Base-by-base conservation (phyloP, 352 stramenopile genomes). In the Phytophthora boehmeriae region DNA sequence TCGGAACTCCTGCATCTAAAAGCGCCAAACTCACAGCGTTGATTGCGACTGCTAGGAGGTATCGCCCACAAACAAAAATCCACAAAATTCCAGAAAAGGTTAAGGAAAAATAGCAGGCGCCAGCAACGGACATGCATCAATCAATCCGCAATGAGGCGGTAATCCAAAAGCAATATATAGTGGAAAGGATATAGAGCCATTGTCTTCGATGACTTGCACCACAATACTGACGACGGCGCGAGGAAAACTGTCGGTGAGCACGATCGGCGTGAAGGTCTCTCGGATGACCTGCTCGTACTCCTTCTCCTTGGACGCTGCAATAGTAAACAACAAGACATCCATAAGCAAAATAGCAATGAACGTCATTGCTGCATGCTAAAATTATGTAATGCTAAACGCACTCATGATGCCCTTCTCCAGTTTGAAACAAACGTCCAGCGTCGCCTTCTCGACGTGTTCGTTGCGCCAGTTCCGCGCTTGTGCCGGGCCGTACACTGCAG, bases 151-250 rank as follows among this genome's bases (percentile, higher is more conserved):
- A n/a, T n/a, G 34, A 4, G 14, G 14, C 25, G 5, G 34, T 9
- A 39, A 39, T 39, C 30, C 16, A 49, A 62, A 28, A 45, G 51
- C 5, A 56, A 17, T 46, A 66, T n/a, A 35, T 36, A 45, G 43
- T 71, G 23, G 47, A 71, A 58, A 83, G 66, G 76, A 83, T 83
- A 88, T 80, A 36, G 86, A 91, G 43, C 86, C 86, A 60, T 90
- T 80, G 70, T 93, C 82, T 58, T 95, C 82, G 51, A 95, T 79
- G 38, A 95, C 83, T 78, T 95, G 86, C 27, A 95, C 83, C 27
- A 92, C 79, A 63, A 95, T 86, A 68, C 82, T 91, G 72, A 95
- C 92, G 38, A 95, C 74, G n/a, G 86, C 83, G 51, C 86, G 83
- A 38, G 86, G 81, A 66, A 81, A 94, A n/a, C 68, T 86, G 41